Base-by-base conservation (phyloP, 2,329 filamentous ascomycete species). In the Ophiocordyceps camponoti-floridani region DNA sequence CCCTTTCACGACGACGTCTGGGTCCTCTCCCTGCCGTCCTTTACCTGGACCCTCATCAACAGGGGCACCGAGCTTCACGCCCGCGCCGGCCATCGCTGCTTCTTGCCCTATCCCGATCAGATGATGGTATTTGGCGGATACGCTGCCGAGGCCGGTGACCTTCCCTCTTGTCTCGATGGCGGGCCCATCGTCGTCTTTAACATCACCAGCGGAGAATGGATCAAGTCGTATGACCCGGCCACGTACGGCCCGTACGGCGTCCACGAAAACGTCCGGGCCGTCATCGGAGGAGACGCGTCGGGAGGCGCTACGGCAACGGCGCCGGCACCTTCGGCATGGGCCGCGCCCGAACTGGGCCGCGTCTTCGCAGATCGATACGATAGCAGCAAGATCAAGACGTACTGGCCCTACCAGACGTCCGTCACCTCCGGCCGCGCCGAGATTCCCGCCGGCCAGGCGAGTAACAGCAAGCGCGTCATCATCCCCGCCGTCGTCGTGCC, bases 41-140 rank as follows among this genome's bases (percentile, higher is more conserved):
- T 93, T 57, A 84, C 75, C 4, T 91, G 85, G 85, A 81, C 81
- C 44, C 64, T 65, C 51, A 55, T 75, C 18, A 60, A 58, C 16
- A 53, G 61, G 0, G 69, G 70, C 57, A 74, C 56, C 49, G 53
- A 44, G 44, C 65, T 41, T 56, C 82, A 60, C 61, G 80, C 67
- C 3, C 73, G 85, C 45, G 75, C 78, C 1, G 84, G 84, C 0
- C 84, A 89, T 57, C 76, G 77, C 35, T 91, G 84, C 60, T 75
- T 87, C 51, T 73, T 75, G 52, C 73, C 75, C 1, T 89, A 85
- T 62, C 80, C 86, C 14, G 78, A 81, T 47, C 84, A 89, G 58
- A 87, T 93, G 78, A 68, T 91, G 49, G 70, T 81, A 8, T 67
- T 89, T 13, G 85, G 85, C 26, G 85, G 85, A 11, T 81, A 75